A percentile compares a stretch with the other conserved stretches of the same genome.
phyloP scores from a whole-genome alignment of 1,139 yeast species.

The Wickerhamiella infanticola region DNA sequence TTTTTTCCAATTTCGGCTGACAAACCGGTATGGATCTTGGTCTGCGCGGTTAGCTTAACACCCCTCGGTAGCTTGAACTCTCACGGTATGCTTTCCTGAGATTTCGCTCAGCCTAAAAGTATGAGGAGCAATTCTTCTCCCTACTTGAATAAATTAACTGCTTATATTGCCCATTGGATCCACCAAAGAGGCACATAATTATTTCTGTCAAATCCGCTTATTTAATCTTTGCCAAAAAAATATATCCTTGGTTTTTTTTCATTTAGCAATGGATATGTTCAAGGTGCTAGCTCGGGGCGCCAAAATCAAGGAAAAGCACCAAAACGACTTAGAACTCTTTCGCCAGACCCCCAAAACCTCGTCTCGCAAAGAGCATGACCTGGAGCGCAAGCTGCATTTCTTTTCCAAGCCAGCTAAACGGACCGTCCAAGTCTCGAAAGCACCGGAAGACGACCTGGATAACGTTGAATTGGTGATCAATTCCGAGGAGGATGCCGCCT shows the following conservation, averaged over 20 bases:
- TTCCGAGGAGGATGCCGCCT: conserved; percentile 40
- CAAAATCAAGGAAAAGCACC: conserved; percentile 30
- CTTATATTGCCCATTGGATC: too few species aligned
- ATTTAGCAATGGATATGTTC: conserved; percentile 62
- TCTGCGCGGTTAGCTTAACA: neutral
- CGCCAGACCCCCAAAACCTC: conserved; percentile 7
- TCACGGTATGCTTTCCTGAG: too few species aligned
- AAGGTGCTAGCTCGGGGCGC: conserved; percentile 79
- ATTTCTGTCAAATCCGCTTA: neutral
- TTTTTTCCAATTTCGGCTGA: neutral
- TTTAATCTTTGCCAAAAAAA: neutral
- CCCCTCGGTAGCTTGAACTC: too few species aligned
- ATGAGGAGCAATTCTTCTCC: too few species aligned
- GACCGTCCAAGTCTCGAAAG: conserved; percentile 35
- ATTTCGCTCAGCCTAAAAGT: too few species aligned
- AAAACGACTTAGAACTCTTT: conserved; percentile 19
- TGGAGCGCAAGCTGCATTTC: conserved; percentile 15
- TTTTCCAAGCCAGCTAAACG: conserved; percentile 13
- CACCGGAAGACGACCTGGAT: conserved; percentile 19
- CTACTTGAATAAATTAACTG: too few species aligned
- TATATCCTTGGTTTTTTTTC: neutral
- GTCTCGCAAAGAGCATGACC: conserved; percentile 7
- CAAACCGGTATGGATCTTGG: neutral
- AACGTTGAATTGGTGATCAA: conserved; percentile 35
- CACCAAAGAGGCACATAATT: neutral